A percentile compares a stretch with the other conserved stretches of the same genome.
Evolutionary conservation across 495 filamentous ascomycete species (phyloP).

Genomic region (Tuber borchii): DNA sequence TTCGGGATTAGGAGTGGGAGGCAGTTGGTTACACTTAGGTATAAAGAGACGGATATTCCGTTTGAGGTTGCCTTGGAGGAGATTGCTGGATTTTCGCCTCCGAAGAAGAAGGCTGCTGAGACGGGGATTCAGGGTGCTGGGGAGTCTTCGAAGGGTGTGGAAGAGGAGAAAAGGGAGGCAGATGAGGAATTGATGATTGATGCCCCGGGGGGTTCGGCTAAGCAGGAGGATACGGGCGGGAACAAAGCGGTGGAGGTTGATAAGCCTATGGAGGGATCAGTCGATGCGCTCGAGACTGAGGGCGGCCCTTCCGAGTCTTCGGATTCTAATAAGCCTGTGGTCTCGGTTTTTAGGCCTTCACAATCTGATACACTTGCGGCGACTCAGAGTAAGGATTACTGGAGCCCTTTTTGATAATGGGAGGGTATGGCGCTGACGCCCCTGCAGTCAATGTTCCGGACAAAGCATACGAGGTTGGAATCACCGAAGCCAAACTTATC

Average conservation of each 20-base stretch:
- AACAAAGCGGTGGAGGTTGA: conserved; percentile 4
- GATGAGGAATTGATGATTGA: conserved; percentile 19
- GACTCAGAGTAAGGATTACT: conserved; percentile 44
- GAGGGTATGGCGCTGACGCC: conserved; percentile 43
- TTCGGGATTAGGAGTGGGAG: conserved; percentile 78
- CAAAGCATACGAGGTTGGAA: conserved; percentile 70
- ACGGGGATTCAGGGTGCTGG: conserved; percentile 11
- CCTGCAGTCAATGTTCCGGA: conserved; percentile 51
- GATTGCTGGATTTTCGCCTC: conserved; percentile 64
- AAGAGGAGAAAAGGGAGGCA: conserved; percentile 15
- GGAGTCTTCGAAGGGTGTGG: conserved; percentile 1
- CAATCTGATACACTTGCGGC: conserved; percentile 66
- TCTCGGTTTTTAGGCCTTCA: conserved; percentile 72
- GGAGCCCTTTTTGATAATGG: background rate
- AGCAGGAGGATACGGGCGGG: background rate
- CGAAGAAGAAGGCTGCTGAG: conserved; percentile 41
- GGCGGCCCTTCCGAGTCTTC: conserved; percentile 4
- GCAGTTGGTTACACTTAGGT: conserved; percentile 68
- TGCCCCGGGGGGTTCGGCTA: background rate
- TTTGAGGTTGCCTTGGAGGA: conserved; percentile 78
- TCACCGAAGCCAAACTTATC: conserved; percentile 76
- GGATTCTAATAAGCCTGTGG: conserved; percentile 47
- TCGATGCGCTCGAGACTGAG: background rate
- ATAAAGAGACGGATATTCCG: conserved; percentile 65
- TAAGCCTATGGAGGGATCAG: conserved; percentile 6